A percentile compares a stretch with the other conserved stretches of the same genome.
Evolutionary conservation across 1,284 basidiomycete species (phyloP).

Genomic region (Schizophyllum amplum): DNA sequence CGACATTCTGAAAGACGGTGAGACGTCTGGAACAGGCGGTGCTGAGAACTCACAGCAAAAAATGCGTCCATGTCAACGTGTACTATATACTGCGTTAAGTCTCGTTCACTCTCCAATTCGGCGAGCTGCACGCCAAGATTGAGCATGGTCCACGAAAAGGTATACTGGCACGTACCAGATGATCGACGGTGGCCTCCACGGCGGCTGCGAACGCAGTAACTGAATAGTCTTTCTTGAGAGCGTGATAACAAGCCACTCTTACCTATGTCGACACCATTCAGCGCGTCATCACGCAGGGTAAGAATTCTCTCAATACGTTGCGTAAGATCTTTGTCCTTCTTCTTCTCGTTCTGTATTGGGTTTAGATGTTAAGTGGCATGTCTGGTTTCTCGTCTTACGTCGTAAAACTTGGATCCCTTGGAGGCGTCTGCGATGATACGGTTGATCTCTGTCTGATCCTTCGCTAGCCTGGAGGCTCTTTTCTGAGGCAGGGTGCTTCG

Average conservation of each 20-base stretch:
- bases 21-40: not conserved
- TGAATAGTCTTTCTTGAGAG: constrained; percentile 2
- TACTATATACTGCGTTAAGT: constrained; percentile 77
- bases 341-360: constrained; percentile 63
- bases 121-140: constrained; percentile 42
- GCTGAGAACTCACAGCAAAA: constrained; percentile 30
- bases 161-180: constrained; percentile 29
- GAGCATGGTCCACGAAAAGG: not conserved
- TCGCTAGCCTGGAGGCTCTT: constrained; percentile 45
- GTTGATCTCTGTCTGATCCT: constrained; percentile 75
- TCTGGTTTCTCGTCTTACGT: constrained; percentile 33
- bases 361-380: not conserved
- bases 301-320: constrained; percentile 61
- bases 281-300: constrained; percentile 52
- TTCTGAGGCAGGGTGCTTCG: constrained; percentile 1
- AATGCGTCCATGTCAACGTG: constrained; percentile 85
- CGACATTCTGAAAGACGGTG: constrained; percentile 44
- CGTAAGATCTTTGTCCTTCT: constrained; percentile 75
- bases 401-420: constrained; percentile 79
- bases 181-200: constrained; percentile 46
- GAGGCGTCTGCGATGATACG: constrained; percentile 74
- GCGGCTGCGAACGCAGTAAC: constrained; percentile 32
- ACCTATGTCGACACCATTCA: constrained; percentile 54
- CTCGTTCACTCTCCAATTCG: constrained; percentile 71
- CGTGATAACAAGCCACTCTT: constrained; percentile 19